Conservation (phyloP, 225 moss, liverwort and hornwort species). For the Rhytidiadelphus loreus region DNA sequence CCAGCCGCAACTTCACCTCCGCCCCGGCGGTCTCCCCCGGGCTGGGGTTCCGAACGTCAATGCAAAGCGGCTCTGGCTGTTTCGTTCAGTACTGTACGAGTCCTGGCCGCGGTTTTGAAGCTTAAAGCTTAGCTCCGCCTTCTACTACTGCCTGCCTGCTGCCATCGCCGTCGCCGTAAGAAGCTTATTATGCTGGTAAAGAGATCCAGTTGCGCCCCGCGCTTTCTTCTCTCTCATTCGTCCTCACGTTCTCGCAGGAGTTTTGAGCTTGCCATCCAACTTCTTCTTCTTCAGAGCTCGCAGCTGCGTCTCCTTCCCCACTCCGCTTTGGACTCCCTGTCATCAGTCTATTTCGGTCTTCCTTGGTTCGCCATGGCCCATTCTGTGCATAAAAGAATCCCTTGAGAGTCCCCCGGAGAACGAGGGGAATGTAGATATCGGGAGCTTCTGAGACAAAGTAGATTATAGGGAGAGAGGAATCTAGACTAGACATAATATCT, state of each 20-base stretch:
- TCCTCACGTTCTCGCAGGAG: not conserved
- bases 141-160: not conserved
- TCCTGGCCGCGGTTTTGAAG: too few relatives aligned
- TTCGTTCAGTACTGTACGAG: not conserved
- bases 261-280: not conserved
- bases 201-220: not conserved
- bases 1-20: not conserved
- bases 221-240: not conserved
- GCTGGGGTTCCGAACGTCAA: not conserved
- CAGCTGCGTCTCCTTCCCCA: not conserved
- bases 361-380: not conserved
- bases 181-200: not conserved
- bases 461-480: too few relatives aligned
- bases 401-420: not conserved
- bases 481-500: not conserved
- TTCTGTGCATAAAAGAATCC: not conserved
- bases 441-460: not conserved
- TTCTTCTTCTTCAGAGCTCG: not conserved
- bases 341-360: not conserved
- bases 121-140: not conserved
- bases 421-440: not conserved
- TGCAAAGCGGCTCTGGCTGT: not conserved
- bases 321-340: not conserved
- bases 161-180: not conserved
- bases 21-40: not conserved